Percentiles rank a stretch among this genome's conserved stretches.
These are phyloP conservation scores for Plasmodium malariae DNA, from an alignment of 169 alveolate genomes.

Conservation along the genomic window DNA sequence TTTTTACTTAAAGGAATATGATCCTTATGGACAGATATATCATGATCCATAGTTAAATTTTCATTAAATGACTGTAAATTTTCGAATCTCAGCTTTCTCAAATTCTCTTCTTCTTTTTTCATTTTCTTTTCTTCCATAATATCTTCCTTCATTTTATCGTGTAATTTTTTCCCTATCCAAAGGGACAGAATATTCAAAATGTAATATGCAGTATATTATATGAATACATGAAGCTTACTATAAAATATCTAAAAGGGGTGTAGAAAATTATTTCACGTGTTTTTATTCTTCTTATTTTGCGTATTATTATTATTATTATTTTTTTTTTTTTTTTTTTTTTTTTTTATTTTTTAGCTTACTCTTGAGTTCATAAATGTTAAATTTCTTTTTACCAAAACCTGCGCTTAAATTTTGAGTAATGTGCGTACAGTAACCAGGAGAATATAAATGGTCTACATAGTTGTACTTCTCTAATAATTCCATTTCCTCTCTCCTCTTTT, in stretches of 20 bases:
- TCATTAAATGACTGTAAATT: background rate
- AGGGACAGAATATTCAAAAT: background rate
- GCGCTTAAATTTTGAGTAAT: conserved; percentile 34
- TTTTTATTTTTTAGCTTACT: conserved; percentile 28
- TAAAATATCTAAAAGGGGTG: background rate
- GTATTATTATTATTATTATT: too few relatives aligned
- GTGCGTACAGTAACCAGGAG: conserved; percentile 56
- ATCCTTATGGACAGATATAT: too few relatives aligned
- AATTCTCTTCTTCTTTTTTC: conserved; percentile 51
- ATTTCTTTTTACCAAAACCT: background rate
- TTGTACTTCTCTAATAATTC: conserved; percentile 36
- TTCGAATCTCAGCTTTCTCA: conserved; percentile 36
- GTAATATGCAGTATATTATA: background rate
- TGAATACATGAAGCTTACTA: background rate
- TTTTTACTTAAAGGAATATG: too few relatives aligned
- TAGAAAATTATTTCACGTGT: too few relatives aligned
- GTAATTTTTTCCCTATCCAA: conserved; percentile 24
- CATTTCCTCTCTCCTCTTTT: conserved; percentile 40
- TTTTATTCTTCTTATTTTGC: too few relatives aligned
- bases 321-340: too few relatives aligned
- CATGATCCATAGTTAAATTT: conserved; percentile 22
- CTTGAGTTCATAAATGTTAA: conserved; percentile 45
- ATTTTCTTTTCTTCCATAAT: conserved; percentile 22
- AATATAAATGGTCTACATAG: conserved; percentile 44
- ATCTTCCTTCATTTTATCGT: conserved; percentile 31